Base-by-base conservation (phyloP, 2,329 filamentous ascomycete species). In the Paraphaeosphaeria sporulosa region DNA sequence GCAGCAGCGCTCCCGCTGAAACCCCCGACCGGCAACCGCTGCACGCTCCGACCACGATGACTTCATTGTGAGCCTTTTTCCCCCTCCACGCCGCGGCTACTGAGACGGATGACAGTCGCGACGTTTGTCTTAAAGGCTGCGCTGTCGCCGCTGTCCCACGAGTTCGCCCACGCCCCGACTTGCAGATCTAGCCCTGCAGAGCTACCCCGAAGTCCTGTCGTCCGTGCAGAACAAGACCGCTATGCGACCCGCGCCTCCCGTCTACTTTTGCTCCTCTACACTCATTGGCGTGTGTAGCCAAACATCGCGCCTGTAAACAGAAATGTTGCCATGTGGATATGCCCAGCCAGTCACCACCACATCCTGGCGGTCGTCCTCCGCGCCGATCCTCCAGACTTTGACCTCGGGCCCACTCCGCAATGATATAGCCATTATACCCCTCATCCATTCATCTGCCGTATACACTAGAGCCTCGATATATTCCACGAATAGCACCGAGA, bases 391-490 rank as follows among this genome's bases (percentile, higher is more conserved):
- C 34, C 36, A 40, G 58, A 48, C 54, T 47, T 53, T 48, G 36
- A 36, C 21, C 54, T 57, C 54, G 36, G 43, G 55, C 43, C 44
- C 34, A 36, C 44, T 19, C 42, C 19, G 40, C 17, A 3, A 13
- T 23, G 19, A 44, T 44, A 44, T 44, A 44, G 42, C 42, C 38
- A 25, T 19, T 19, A 17, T 40, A 27, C 53, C 58, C 53, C 43
- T 43, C 58, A 47, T 25, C 15, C 25, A 60, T 51, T 47, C 55
- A 40, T 25, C 25, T 55, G 34, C 25, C 42, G 44, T 23, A 53
- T 40, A 52, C 51, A 40, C 55, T 50, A 63, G 62, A 67, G 57
- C 58, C 61, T 59, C 64, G 61, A 62, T 67, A 59, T 65, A 52
- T 43, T 17, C 51, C 56, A 55, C 49, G 51, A 64, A 65, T 64